Conservation (phyloP, 805 yeast genomes). For the Saccharomycopsis sp. region DNA sequence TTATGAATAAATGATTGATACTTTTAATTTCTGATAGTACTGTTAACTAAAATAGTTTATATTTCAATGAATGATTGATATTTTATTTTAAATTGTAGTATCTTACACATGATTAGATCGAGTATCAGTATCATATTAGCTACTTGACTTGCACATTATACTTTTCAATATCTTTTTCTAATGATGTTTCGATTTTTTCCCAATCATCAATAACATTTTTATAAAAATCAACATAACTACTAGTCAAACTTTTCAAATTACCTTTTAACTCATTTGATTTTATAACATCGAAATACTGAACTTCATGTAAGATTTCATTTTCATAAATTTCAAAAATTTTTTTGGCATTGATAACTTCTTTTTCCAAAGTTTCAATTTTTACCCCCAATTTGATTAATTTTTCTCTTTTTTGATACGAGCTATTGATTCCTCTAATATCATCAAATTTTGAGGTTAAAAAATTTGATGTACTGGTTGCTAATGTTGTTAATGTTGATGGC, state of each 20-base stretch:
- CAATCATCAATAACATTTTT: conserved; percentile 58
- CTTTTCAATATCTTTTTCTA: conserved; percentile 18
- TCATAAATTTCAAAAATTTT: conserved; percentile 43
- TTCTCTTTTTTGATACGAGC: conserved; percentile 31
- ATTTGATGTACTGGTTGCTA: conserved; percentile 24
- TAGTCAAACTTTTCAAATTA: conserved; percentile 63
- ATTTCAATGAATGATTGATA: too few relatives aligned
- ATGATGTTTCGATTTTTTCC: conserved; percentile 42
- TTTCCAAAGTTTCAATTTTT: conserved; percentile 37
- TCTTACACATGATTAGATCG: too few relatives aligned
- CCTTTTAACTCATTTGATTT: conserved; percentile 69
- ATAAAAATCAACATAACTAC: conserved; percentile 66
- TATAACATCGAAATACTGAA: conserved; percentile 63
- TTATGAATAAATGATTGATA: too few relatives aligned
- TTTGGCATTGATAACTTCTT: conserved; percentile 42
- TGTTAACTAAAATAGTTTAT: too few relatives aligned
- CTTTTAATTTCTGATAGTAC: too few relatives aligned
- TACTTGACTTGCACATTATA: not conserved
- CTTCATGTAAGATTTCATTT: conserved; percentile 45
- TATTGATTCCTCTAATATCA: conserved; percentile 53
- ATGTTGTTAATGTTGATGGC: conserved; percentile 16
- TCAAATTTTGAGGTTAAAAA: conserved; percentile 48
- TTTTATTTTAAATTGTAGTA: too few relatives aligned
- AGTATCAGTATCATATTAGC: too few relatives aligned
- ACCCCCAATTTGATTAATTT: conserved; percentile 39